Evolutionary conservation across 108 stramenopile genomes (phyloP).

Genomic region (Stephanodiscus minutulus): DNA sequence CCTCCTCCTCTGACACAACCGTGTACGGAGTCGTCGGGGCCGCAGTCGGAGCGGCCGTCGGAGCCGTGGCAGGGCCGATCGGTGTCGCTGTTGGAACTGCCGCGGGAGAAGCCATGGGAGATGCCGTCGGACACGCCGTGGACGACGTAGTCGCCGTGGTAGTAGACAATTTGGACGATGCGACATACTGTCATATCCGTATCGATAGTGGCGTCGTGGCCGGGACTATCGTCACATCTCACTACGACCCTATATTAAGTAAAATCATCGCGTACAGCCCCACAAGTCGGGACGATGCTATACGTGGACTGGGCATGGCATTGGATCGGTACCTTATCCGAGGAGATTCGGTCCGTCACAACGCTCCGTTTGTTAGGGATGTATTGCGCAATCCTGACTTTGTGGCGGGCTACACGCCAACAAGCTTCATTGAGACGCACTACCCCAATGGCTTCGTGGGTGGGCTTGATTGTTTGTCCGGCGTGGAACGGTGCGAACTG

Average conservation of each 20-base stretch:
- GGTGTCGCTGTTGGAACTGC: no score
- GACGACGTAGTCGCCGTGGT: no score
- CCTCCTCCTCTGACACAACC: no score
- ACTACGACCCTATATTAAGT: conserved; percentile 97
- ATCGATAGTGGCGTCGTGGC: conserved; percentile 92
- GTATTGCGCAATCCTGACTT: conserved; percentile 81
- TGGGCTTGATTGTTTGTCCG: conserved; percentile 53
- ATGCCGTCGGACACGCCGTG: no score
- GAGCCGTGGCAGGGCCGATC: no score
- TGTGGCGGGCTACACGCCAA: conserved; percentile 83
- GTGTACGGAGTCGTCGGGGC: no score
- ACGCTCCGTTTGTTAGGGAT: conserved; percentile 81
- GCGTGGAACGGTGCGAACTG: conserved; percentile 57
- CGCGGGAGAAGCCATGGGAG: no score
- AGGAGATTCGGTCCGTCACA: conserved; percentile 94
- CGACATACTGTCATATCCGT: conserved; percentile 54
- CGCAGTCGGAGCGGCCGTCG: no score
- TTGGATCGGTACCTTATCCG: conserved; percentile 91
- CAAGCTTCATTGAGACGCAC: conserved; percentile 87
- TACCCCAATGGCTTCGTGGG: conserved; percentile 93
- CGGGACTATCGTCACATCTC: conserved; percentile 86
- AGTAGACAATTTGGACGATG: no score
- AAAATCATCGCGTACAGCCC: conserved; percentile 86
- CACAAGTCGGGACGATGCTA: conserved; percentile 61
- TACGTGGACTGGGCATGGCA: conserved; percentile 70